Conservation (phyloP, 179 eudicot species). For the Heliamphora pulchella region DNA sequence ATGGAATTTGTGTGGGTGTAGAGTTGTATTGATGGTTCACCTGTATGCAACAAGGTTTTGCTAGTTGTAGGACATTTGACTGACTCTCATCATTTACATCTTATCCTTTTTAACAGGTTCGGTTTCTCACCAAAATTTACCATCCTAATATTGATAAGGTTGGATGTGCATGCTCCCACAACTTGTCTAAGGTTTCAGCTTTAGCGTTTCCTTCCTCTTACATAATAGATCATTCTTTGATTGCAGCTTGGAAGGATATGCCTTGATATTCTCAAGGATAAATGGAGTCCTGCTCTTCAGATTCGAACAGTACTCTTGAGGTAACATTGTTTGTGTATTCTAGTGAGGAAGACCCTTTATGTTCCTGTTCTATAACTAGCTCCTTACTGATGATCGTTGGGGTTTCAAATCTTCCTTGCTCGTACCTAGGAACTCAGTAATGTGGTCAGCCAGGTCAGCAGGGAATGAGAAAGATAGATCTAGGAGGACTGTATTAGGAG, state of each 20-base stretch:
- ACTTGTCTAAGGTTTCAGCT: not conserved
- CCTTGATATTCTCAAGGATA: conserved; percentile 92
- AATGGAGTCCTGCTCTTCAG: conserved; percentile 99
- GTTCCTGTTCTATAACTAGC: not conserved
- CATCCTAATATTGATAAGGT: conserved; percentile 97
- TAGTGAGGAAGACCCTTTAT: not conserved
- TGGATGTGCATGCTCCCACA: not conserved
- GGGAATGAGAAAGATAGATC: no score
- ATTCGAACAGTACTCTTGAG: conserved; percentile 89
- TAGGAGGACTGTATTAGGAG: no score
- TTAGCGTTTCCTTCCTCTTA: not conserved
- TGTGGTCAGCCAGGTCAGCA: no score
- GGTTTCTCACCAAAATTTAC: conserved; percentile 95
- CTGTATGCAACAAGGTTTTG: not conserved
- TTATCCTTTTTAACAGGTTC: no score
- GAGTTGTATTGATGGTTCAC: no score
- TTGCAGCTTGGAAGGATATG: conserved; percentile 92
- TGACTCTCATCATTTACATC: no score
- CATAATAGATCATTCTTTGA: not conserved
- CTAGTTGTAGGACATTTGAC: not conserved
- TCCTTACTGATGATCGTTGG: no score
- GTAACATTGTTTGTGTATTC: conserved; percentile 22
- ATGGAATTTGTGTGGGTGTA: no score
- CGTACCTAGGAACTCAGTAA: no score
- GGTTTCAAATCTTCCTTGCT: no score